Conservation (phyloP, 345 rosid species). For the Pelargonium nanum region DNA sequence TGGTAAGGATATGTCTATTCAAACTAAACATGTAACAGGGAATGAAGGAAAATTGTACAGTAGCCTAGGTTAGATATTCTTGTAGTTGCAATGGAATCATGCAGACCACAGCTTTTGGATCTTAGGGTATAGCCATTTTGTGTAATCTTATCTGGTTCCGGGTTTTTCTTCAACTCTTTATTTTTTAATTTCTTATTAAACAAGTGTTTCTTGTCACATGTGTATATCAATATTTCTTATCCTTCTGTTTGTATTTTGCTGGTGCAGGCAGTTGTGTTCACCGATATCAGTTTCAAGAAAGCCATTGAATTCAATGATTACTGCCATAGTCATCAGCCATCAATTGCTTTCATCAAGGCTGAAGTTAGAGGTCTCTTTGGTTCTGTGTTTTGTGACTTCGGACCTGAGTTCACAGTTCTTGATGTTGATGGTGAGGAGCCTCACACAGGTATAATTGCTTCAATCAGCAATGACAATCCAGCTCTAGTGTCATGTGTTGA, state of each 20-base stretch:
- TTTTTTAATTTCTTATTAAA: too few species aligned
- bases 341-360: constrained; percentile 79
- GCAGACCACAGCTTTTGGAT: neutral
- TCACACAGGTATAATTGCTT: constrained; percentile 88
- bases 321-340: constrained; percentile 80
- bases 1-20: neutral
- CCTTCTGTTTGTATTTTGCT: constrained; percentile 12
- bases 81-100: neutral
- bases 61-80: neutral
- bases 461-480: constrained; percentile 78
- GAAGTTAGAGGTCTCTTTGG: constrained; percentile 98
- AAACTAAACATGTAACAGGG: neutral
- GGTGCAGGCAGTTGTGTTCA: constrained; percentile 83
- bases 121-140: neutral
- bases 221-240: neutral
- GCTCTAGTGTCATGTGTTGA: constrained; percentile 89
- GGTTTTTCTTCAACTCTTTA: neutral
- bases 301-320: constrained; percentile 77
- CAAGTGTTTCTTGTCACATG: neutral
- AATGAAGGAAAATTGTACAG: neutral
- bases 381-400: constrained; percentile 90
- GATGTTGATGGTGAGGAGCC: constrained; percentile 98
- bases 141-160: neutral
- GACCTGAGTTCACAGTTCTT: constrained; percentile 74
- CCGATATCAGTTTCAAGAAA: constrained; percentile 59